phyloP scores from a whole-genome alignment of 2,329 filamentous ascomycete genomes.

The Hypoxylon sp. region DNA sequence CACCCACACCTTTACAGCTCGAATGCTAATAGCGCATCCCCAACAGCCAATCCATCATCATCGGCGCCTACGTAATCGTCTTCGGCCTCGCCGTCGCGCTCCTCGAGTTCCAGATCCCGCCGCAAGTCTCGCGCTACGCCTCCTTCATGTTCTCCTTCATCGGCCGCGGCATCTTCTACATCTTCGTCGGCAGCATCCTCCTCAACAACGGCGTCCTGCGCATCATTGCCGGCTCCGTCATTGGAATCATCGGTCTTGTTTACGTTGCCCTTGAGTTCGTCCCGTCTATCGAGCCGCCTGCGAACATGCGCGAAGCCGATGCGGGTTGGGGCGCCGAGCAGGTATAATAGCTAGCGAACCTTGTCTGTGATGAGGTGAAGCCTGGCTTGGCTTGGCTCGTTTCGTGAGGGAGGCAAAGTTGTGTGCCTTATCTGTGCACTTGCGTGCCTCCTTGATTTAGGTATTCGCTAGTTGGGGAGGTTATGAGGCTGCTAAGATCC shows the following conservation, averaged over 20 bases:
- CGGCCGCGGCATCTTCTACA: conserved; percentile 95
- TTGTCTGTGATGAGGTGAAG: background rate
- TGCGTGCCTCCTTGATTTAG: background rate
- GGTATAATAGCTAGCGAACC: conserved; percentile 59
- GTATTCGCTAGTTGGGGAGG: background rate
- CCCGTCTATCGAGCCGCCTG: conserved; percentile 82
- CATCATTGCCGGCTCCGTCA: conserved; percentile 81
- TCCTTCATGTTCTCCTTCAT: conserved; percentile 99
- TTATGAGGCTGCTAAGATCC: background rate
- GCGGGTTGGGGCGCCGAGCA: conserved; percentile 83
- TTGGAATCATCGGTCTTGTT: conserved; percentile 82
- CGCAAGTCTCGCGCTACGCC: conserved; percentile 91
- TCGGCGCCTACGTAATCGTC: conserved; percentile 89
- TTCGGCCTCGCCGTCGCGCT: conserved; percentile 86
- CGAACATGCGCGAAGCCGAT: conserved; percentile 85
- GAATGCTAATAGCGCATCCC: conserved; percentile 10
- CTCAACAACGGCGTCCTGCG: conserved; percentile 77
- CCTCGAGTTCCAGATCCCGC: conserved; percentile 94
- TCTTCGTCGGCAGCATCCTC: conserved; percentile 92
- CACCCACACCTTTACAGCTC: background rate
- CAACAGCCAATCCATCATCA: conserved; percentile 77
- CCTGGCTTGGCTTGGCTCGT: background rate
- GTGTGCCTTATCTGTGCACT: background rate
- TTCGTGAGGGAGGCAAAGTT: background rate
- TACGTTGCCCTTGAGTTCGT: conserved; percentile 84